Percentiles rank a stretch among this genome's conserved stretches.
Evolutionary conservation across 1,284 basidiomycete genomes (phyloP).

Genomic region (Anthracocystis setariae): DNA sequence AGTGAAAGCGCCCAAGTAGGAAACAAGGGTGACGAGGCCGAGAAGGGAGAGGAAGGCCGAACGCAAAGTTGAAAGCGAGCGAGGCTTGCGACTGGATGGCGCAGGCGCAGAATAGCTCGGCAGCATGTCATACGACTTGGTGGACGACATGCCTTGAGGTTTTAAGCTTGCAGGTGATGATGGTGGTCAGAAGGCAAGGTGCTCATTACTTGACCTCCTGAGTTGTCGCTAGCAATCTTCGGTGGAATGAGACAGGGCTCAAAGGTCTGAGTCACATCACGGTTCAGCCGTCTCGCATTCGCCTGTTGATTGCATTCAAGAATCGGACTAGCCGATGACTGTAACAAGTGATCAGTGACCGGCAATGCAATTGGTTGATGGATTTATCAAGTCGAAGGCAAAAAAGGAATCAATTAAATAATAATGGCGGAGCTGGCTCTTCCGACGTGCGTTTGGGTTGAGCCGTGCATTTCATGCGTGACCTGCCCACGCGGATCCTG

Average conservation of each 20-base stretch:
- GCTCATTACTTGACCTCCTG: too few relatives aligned
- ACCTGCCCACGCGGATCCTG: not conserved
- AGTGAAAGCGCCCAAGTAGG: conserved; percentile 24
- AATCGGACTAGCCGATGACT: not conserved
- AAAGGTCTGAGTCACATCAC: not conserved
- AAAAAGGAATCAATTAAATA: too few relatives aligned
- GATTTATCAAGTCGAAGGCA: not conserved
- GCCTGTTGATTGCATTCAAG: too few relatives aligned
- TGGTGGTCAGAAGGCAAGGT: not conserved
- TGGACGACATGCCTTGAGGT: conserved; percentile 13
- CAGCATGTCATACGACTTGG: conserved; percentile 22
- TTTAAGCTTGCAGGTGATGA: not conserved
- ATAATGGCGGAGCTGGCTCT: conserved; percentile 24
- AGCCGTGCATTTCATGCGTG: conserved; percentile 12
- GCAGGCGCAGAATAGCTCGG: conserved; percentile 20
- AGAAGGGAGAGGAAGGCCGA: conserved; percentile 27
- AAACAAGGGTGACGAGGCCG: conserved; percentile 25
- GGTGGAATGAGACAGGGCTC: too few relatives aligned
- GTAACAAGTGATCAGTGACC: too few relatives aligned
- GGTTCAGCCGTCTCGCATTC: too few relatives aligned
- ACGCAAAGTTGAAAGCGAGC: conserved; percentile 13
- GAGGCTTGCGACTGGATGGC: conserved; percentile 14
- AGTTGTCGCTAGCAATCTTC: too few relatives aligned
- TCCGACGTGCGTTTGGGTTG: conserved; percentile 26
- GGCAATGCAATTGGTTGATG: conserved; percentile 21